These are phyloP conservation scores for Gynostemma pentaphyllum DNA, from an alignment of 306 rosid genomes.

Conservation along the genomic window DNA sequence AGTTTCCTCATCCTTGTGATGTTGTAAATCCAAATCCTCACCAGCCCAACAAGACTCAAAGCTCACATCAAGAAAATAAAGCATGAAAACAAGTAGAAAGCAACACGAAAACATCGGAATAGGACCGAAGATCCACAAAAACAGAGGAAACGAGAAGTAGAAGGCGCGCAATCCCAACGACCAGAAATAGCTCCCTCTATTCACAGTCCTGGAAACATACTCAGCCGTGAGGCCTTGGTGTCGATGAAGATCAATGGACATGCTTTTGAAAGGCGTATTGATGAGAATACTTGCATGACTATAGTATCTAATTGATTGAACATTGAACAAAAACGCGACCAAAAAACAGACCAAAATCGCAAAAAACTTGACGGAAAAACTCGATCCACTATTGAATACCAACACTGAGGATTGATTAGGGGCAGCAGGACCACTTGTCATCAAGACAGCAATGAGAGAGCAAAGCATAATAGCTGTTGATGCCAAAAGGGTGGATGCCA, in stretches of 20 bases:
- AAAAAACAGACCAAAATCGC: constrained; percentile 67
- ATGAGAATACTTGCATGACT: constrained; percentile 83
- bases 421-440: constrained; percentile 26
- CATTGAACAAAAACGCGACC: constrained; percentile 54
- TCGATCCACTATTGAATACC: constrained; percentile 25
- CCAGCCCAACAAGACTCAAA: constrained; percentile 36
- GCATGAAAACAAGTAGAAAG: constrained; percentile 35
- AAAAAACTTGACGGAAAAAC: constrained; percentile 48
- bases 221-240: constrained; percentile 37
- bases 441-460: constrained; percentile 62
- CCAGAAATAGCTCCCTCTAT: constrained; percentile 76
- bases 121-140: constrained; percentile 86
- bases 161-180: constrained; percentile 77
- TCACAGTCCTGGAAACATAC: constrained; percentile 57
- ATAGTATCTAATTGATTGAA: constrained; percentile 75
- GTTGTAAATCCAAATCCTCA: constrained; percentile 15
- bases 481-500: constrained; percentile 90
- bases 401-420: neutral
- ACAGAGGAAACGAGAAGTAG: constrained; percentile 75
- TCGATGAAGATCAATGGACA: constrained; percentile 17
- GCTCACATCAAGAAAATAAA: constrained; percentile 58
- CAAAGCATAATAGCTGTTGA: constrained; percentile 80
- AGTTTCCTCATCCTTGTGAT: constrained; percentile 27
- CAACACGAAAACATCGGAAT: constrained; percentile 56
- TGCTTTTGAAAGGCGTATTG: constrained; percentile 60